Conservation (phyloP, 495 filamentous ascomycete species). For the Neurospora pannonica region DNA sequence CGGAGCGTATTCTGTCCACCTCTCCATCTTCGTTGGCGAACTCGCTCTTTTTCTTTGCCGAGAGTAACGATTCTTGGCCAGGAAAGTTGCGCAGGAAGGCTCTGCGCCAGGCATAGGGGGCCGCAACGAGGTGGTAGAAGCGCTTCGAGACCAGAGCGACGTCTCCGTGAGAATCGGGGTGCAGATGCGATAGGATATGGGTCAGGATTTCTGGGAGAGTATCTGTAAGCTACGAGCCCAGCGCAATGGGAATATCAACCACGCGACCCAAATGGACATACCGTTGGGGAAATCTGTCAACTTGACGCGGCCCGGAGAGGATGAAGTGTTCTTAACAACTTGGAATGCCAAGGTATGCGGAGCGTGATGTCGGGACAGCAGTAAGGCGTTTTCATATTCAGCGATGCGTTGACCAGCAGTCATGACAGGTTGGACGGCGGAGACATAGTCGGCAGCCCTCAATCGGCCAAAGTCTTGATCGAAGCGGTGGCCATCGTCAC, state of each 20-base stretch:
- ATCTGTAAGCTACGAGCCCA: constrained; percentile 8
- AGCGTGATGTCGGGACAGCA: constrained; percentile 33
- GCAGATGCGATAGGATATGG: constrained; percentile 82
- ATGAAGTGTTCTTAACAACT: constrained; percentile 45
- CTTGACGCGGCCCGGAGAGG: constrained; percentile 33
- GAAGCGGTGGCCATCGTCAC: constrained; percentile 24
- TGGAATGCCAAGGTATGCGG: constrained; percentile 49
- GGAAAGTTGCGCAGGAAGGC: constrained; percentile 87
- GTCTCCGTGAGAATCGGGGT: constrained; percentile 65
- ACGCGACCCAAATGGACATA: constrained; percentile 28
- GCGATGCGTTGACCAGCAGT: constrained; percentile 52
- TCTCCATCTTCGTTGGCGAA: constrained; percentile 34
- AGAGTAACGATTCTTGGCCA: constrained; percentile 46
- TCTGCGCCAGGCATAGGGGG: constrained; percentile 81
- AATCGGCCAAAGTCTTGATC: constrained; percentile 31
- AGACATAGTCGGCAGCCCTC: constrained; percentile 22
- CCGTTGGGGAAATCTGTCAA: constrained; percentile 73
- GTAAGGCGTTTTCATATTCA: constrained; percentile 61
- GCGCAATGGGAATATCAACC: neutral
- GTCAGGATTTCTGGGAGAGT: constrained; percentile 66
- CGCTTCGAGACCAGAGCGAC: constrained; percentile 76
- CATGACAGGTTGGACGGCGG: neutral
- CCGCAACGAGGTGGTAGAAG: constrained; percentile 74
- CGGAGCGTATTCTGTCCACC: constrained; percentile 50
- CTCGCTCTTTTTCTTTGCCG: constrained; percentile 23